Conservation (phyloP, 2,329 filamentous ascomycete genomes). For the Pseudocercospora fijiensis region DNA sequence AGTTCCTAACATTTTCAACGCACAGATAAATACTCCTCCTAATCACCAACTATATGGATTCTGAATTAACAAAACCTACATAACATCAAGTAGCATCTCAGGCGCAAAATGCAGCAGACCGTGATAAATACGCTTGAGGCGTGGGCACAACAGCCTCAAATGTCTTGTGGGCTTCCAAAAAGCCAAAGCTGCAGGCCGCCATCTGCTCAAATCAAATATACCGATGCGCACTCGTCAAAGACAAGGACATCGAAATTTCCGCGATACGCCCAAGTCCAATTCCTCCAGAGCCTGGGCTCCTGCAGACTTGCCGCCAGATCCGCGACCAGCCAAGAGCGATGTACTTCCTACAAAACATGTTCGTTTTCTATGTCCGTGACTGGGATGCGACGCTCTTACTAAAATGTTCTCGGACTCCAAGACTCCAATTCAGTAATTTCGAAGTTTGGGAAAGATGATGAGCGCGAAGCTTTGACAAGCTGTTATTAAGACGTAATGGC, state of each 20-base stretch:
- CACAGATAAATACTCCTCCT: neutral
- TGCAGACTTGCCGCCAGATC: constrained; percentile 16
- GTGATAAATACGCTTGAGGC: neutral
- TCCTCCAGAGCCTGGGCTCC: constrained; percentile 10
- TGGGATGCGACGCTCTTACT: constrained; percentile 10
- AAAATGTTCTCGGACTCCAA: constrained; percentile 1
- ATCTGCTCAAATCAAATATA: neutral
- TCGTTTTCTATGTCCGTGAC: constrained; percentile 14
- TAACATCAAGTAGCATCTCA: neutral
- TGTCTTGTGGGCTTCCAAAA: neutral
- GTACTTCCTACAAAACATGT: constrained; percentile 24
- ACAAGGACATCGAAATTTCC: neutral
- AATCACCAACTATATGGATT: neutral
- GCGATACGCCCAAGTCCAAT: neutral
- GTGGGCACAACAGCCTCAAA: neutral
- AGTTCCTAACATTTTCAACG: neutral
- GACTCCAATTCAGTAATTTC: constrained; percentile 8
- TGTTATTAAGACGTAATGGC: no score
- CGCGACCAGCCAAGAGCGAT: constrained; percentile 17
- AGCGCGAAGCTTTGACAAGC: neutral
- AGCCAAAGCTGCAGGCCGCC: neutral
- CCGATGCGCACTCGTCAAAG: neutral
- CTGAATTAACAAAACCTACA: neutral
- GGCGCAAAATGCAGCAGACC: neutral
- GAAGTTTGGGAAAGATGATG: neutral